Base-by-base conservation (phyloP, 164 flowering plant genomes). In the Euptelea pleiosperma region DNA sequence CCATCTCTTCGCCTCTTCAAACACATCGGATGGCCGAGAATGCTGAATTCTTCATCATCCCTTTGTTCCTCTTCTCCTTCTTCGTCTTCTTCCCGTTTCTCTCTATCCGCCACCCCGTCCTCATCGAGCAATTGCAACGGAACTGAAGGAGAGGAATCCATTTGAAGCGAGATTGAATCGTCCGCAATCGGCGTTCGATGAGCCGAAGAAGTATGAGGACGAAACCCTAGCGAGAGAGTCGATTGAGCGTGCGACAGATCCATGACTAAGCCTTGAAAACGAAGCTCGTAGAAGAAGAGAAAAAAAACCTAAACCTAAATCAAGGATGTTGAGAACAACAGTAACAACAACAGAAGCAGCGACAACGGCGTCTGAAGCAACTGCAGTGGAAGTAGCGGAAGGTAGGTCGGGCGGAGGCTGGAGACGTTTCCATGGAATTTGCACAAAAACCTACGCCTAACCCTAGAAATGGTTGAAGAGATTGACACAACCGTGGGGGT, bases 21-120 rank as follows among this genome's bases (percentile, higher is more conserved):
- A 58, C 84, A 79, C 87, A 84, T 75, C 6, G 81, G 65, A 54
- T 85, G 85, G 18, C 95, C 95, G 12, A 85, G 44, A 31, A 87
- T 58, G 33, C 75, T 70, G 63, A 85, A 78, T 67, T 81, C 80
- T 43, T 76, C 87, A 31, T 73, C 83, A 53, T 61, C 83, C 8
- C 41, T 70, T 25, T 53, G 64, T 0, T 64, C 77, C 7, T 63
- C 71, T 0, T 71, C 77, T 0, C 61, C 71, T 0, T 71, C 77
- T 0, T 58, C 73, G 0, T 30, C 62, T 1, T 40, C 63, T 0
- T 33, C 50, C 8, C 12, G 12, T 22, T 42, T 55, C 21, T 33
- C 49, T 29, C 41, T 62, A 33, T 60, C 49, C 8, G 35, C 47
- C 9, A 9, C 47, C 66, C 53, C 61, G 60, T 80, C 57, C 4